Evolutionary conservation across 495 filamentous ascomycete species (phyloP), one percentile per base, ranked within the genome.

Genomic region (Podospora comata): DNA sequence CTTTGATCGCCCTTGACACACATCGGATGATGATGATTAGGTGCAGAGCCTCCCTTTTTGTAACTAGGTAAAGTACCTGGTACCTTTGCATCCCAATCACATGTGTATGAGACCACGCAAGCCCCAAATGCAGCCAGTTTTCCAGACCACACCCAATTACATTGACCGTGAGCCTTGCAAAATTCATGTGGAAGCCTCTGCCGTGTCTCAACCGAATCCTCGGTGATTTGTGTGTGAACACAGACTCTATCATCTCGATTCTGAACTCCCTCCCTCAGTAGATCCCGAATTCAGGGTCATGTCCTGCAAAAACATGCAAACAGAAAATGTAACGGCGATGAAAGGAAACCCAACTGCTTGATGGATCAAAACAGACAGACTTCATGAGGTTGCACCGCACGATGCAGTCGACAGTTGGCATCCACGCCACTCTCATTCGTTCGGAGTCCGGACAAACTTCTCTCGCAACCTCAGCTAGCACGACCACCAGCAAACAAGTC

Each of bases 401-500:
- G 30, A n/a, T 48, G 19, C 15, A 26, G 5, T 13, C 39, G 13
- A 48, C 39, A 5, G 39, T 23, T 55, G 39, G 32, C 20, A 26
- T 6, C 27, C 3, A 18, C 23, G 4, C 57, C 39, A 6, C 20
- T 11, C 39, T 11, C 39, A 48, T 48, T 48, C 13, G 13, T 16
- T 59, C 67, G 67, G 61, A 68, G 67, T 64, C 60, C 67, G 67
- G 67, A 68, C 48, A 68, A 68, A 63, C 67, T 68, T 32, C 48
- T 23, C 2, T 56, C 0, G 3, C 2, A 56, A 7, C 39, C 2
- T 48, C 39, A 48, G n/a, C 20, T 20, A 20, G 20, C 20, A 20
- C 20, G 1, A 20, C 20, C 20, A 20, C 48, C 59, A 61, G 15
- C 30, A 4, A 28, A 23, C 15, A 27, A 7, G 4, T 30, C 15